A percentile compares a stretch with the other conserved stretches of the same genome.
These are phyloP conservation scores for Venturia oleaginea DNA, from an alignment of 2,329 filamentous ascomycete species.

Conservation along the genomic window DNA sequence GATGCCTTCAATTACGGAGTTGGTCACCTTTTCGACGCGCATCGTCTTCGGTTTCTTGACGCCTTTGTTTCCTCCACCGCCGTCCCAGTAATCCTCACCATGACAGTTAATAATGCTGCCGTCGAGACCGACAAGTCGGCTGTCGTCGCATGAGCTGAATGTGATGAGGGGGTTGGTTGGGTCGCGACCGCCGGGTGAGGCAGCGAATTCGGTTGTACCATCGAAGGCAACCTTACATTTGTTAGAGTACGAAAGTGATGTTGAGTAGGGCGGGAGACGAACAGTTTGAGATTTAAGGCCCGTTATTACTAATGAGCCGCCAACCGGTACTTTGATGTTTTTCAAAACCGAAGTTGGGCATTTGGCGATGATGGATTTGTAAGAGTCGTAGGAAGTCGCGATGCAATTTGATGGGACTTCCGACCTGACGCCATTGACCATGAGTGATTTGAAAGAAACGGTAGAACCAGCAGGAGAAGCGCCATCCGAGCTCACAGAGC, in stretches of 20 bases:
- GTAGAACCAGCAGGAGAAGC: too few species aligned
- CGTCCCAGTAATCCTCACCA: conserved; percentile 43
- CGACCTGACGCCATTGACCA: not conserved
- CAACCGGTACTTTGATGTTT: not conserved
- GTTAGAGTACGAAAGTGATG: not conserved
- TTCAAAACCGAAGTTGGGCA: not conserved
- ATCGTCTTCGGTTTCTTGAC: conserved; percentile 21
- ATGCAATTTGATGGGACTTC: not conserved
- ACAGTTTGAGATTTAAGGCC: not conserved
- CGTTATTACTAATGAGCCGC: not conserved
- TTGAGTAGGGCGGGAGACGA: not conserved
- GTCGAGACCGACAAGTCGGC: conserved; percentile 49
- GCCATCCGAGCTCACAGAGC: not conserved
- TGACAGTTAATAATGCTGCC: conserved; percentile 46
- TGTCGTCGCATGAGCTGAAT: conserved; percentile 25
- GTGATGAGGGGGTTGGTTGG: not conserved
- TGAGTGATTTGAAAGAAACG: not conserved
- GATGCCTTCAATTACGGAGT: conserved; percentile 34
- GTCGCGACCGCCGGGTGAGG: not conserved
- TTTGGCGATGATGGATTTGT: not conserved
- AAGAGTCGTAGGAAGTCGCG: not conserved
- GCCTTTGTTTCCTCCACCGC: conserved; percentile 32
- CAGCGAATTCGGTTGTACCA: not conserved
- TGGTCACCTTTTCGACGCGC: conserved; percentile 30
- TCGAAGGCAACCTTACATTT: not conserved